Base-by-base conservation (phyloP, 1,139 yeast genomes). In the Entelexis paramagnoliae region DNA sequence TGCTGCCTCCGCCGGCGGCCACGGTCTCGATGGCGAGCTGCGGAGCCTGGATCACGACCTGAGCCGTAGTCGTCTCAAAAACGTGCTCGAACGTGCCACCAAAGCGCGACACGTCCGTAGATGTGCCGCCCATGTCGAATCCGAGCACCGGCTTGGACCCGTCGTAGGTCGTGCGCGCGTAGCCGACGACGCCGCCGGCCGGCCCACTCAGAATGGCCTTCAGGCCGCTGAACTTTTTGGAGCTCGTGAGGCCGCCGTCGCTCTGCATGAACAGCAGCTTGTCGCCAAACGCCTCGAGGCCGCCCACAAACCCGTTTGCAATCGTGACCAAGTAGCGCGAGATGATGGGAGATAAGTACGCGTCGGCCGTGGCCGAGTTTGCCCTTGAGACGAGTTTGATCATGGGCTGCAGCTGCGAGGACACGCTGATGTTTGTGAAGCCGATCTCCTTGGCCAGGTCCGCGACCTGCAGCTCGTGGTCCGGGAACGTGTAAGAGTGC, bases 261-360 rank as follows among this genome's bases (percentile, higher is more conserved):
- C 79, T 75, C 63, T 76, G 80, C 81, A 77, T 77, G 60, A 77
- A 77, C 58, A 75, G 71, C 40, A 77, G 67, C 56, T 72, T 68
- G 39, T 72, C 66, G 8, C 71, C 72, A 5, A 67, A 64, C 5
- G 69, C 67, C 17, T 69, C 70, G 11, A 76, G 64, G 1, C 79
- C 79, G 38, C 79, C 77, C 44, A 68, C 68, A 58, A 83, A 72
- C 1, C 91, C 91, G 4, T 72, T 63, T 48, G 80, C 76, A 60
- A 84, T 81, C 19, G 80, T 76, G 33, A 72, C 65, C 42, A 83
- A 69, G 63, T 83, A 83, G 33, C 76, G 72, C 54, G 76, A 72
- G 47, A 83, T 80, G 48, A 80, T 83, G 1, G 93, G 93, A 2
- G 89, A 81, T 54, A 84, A 67, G 62, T 83, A 83, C 1, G 91